phyloP scores from a whole-genome alignment of 2,329 filamentous ascomycete genomes.

The Paramyrothecium roridum region DNA sequence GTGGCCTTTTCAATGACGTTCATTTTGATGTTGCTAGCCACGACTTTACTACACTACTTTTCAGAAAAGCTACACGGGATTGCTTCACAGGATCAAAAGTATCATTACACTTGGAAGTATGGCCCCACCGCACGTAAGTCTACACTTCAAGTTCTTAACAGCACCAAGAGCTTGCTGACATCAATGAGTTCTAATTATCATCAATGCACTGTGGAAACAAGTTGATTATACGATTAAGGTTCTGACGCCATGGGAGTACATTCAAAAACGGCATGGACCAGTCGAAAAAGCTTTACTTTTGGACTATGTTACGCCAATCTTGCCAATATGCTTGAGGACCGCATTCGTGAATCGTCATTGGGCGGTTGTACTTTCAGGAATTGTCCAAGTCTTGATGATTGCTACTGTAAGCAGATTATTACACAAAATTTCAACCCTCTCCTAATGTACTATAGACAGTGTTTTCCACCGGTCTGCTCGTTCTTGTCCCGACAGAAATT shows the following conservation, averaged over 20 bases:
- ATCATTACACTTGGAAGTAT: no score
- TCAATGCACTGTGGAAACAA: neutral
- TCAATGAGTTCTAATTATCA: no score
- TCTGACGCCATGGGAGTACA: neutral
- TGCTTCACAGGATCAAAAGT: no score
- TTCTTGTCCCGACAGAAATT: neutral
- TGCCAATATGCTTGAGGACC: neutral
- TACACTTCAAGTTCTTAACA: no score
- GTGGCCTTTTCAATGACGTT: no score
- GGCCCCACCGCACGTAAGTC: no score
- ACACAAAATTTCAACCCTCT: neutral
- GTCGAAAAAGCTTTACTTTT: neutral
- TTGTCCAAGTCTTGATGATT: neutral
- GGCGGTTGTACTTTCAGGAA: neutral
- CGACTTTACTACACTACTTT: no score
- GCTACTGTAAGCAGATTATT: neutral
- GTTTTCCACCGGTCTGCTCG: neutral
- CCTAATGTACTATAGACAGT: neutral
- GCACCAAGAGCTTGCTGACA: no score
- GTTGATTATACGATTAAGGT: neutral
- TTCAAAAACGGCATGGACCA: neutral
- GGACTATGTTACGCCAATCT: neutral
- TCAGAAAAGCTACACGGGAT: no score
- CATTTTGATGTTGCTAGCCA: no score
- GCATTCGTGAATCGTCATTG: neutral